phyloP scores from a whole-genome alignment of 371 early-diverging fungal genomes.

The Mucor lusitanicus region DNA sequence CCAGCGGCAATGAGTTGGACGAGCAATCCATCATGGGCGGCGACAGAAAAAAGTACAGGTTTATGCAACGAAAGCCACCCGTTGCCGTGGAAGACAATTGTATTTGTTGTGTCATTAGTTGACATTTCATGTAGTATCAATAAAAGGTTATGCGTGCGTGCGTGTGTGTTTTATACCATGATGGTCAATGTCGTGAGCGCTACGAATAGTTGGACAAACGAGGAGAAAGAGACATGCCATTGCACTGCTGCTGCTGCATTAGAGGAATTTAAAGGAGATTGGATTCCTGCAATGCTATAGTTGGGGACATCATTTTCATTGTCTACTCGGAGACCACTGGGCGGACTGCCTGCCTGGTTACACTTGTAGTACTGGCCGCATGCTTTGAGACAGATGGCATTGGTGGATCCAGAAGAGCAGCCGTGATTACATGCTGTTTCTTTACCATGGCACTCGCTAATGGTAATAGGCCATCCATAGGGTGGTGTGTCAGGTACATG shows the following conservation, averaged over 20 bases:
- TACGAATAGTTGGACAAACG: neutral
- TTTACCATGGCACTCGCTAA: slow-evolving; percentile 37
- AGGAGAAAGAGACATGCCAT: neutral
- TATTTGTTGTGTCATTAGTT: slow-evolving; percentile 21
- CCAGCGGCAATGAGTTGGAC: neutral
- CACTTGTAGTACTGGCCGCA: slow-evolving; percentile 29
- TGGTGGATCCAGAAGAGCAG: slow-evolving; percentile 20
- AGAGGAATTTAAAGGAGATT: neutral
- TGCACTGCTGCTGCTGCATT: neutral
- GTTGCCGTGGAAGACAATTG: slow-evolving; percentile 4
- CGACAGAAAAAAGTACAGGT: neutral
- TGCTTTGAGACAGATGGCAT: slow-evolving; percentile 22
- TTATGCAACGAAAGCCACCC: neutral
- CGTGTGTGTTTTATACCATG: neutral
- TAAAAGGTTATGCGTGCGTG: neutral
- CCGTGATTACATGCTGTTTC: slow-evolving; percentile 21
- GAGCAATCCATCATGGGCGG: neutral
- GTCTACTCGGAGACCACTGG: slow-evolving; percentile 22
- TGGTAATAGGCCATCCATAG: slow-evolving; percentile 37
- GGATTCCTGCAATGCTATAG: slow-evolving; percentile 2
- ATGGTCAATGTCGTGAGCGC: neutral
- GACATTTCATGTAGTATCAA: slow-evolving; percentile 1
- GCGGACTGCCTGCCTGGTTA: slow-evolving; percentile 28
- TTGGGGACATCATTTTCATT: slow-evolving; percentile 15
- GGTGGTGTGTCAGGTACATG: slow-evolving; percentile 41